phyloP scores from a whole-genome alignment of 225 moss, liverwort and hornwort species.

The Antitrichia curtipendula region DNA sequence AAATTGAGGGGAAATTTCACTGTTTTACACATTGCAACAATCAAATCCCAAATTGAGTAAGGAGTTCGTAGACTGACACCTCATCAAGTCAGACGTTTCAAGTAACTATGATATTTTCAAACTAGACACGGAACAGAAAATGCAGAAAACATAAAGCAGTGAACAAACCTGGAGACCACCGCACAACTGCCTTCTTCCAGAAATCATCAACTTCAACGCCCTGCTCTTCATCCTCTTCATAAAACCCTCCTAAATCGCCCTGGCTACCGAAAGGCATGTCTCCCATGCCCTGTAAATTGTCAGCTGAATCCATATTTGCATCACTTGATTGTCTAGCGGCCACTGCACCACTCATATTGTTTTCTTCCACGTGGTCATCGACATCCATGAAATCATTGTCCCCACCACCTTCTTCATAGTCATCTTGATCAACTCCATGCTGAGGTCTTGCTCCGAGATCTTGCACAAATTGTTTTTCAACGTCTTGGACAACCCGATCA shows the following conservation, averaged over 20 bases:
- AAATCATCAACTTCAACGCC: slow-evolving; percentile 52
- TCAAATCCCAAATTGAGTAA: background rate
- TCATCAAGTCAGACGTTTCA: background rate
- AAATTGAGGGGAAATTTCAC: background rate
- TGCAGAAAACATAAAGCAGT: background rate
- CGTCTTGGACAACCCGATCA: slow-evolving; percentile 56
- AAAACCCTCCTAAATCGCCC: slow-evolving; percentile 55
- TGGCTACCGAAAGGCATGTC: slow-evolving; percentile 15
- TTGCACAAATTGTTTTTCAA: slow-evolving; percentile 21
- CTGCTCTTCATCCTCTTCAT: slow-evolving; percentile 61
- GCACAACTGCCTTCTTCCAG: slow-evolving; percentile 45
- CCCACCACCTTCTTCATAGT: slow-evolving; percentile 50
- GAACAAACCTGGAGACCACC: slow-evolving; percentile 51
- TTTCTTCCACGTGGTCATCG: slow-evolving; percentile 1
- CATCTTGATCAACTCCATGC: slow-evolving; percentile 25
- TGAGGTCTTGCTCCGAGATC: slow-evolving; percentile 29
- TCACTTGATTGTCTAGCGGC: background rate
- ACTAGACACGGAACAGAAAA: background rate
- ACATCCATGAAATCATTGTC: slow-evolving; percentile 60
- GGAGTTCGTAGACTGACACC: background rate
- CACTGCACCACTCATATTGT: background rate
- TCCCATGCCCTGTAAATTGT: background rate
- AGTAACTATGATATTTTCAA: background rate
- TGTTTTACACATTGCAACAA: background rate
- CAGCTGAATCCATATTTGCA: slow-evolving; percentile 11